These are phyloP conservation scores for Globisporangium spiculum DNA, from an alignment of 352 stramenopile species.

Conservation along the genomic window DNA sequence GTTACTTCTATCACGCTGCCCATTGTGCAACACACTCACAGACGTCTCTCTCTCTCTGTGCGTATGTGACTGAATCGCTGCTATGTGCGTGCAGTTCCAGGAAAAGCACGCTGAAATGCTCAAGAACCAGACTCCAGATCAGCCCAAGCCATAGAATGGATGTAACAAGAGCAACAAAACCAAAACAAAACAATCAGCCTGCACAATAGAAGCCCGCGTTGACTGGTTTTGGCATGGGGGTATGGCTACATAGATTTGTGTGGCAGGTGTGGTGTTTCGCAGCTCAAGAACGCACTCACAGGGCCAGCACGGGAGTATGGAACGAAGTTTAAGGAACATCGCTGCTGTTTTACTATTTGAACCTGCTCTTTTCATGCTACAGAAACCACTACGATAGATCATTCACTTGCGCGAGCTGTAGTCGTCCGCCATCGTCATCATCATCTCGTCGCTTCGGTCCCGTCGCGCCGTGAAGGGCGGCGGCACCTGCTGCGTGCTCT, in stretches of 20 bases:
- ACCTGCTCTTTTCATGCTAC: conserved; percentile 2
- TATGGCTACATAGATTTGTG: not conserved
- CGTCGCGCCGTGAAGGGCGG: conserved; percentile 38
- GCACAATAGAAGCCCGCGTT: not conserved
- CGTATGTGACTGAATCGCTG: not conserved
- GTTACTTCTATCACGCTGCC: too few relatives aligned
- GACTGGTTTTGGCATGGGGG: not conserved
- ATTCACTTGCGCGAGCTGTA: conserved; percentile 38
- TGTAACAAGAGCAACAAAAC: not conserved
- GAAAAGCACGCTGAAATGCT: conserved; percentile 45
- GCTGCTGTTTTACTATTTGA: not conserved
- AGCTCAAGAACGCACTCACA: not conserved
- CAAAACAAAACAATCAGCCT: not conserved
- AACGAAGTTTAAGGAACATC: not conserved
- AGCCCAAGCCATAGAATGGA: conserved; percentile 9
- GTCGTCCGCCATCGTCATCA: conserved; percentile 28
- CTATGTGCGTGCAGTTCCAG: conserved; percentile 34
- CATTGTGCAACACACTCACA: not conserved
- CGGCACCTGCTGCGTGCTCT: conserved; percentile 17
- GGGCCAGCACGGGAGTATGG: not conserved
- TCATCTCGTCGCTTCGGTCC: conserved; percentile 24
- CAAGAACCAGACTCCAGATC: conserved; percentile 1
- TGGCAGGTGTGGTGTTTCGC: not conserved
- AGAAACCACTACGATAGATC: not conserved
- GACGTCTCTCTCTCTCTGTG: not conserved